Conservation (phyloP, 441 rosid species). For the Geranium incanum region DNA sequence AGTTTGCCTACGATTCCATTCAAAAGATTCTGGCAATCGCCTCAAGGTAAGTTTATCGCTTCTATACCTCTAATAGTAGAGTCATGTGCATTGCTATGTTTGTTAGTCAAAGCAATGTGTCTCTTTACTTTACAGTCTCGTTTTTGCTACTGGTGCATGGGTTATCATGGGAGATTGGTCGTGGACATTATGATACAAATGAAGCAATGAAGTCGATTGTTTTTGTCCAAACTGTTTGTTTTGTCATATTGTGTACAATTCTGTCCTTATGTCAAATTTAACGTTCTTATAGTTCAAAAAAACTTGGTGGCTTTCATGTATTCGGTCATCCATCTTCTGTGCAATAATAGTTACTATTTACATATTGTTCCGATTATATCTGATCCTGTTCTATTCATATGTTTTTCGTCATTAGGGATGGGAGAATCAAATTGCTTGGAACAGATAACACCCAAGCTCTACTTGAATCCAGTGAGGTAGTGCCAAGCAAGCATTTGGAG, state of each 20-base stretch:
- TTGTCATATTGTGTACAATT: background rate
- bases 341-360: background rate
- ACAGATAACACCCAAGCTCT: slow-evolving; percentile 60
- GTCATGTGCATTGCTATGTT: background rate
- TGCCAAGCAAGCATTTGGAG: slow-evolving; percentile 68
- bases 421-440: slow-evolving; percentile 75
- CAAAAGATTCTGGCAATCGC: slow-evolving; percentile 73
- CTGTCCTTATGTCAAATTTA: background rate
- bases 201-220: background rate
- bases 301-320: background rate
- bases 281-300: background rate
- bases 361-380: background rate
- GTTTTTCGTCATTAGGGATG: slow-evolving; percentile 43
- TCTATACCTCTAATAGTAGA: background rate
- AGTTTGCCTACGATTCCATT: slow-evolving; percentile 58
- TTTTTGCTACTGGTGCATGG: background rate
- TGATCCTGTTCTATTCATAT: background rate
- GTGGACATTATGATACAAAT: background rate
- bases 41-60: slow-evolving; percentile 41
- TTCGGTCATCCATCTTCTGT: background rate
- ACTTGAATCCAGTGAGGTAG: slow-evolving; percentile 56
- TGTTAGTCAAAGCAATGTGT: background rate
- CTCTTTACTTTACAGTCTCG: background rate
- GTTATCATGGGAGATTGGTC: background rate
- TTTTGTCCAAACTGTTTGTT: background rate